Base-by-base conservation (phyloP, 1,139 yeast species). In the Starmera stellimalicola region DNA sequence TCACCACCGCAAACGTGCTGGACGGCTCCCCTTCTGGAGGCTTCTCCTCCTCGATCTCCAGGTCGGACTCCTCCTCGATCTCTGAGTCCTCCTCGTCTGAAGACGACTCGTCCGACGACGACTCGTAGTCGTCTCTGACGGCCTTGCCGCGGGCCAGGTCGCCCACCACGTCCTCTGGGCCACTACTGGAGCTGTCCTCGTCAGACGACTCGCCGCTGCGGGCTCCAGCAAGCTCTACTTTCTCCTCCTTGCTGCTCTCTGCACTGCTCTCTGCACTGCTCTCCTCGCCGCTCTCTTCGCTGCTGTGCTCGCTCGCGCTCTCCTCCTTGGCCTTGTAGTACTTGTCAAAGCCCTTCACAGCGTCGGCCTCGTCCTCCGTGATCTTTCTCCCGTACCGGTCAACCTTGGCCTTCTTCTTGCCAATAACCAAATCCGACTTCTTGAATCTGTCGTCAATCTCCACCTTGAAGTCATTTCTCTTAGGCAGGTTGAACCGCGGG, bases 1-100 rank as follows among this genome's bases (percentile, higher is more conserved):
- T 93, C 22, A 93, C 98, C 2, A 80, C 95, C 0, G 98, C 98
- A 52, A 93, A 68, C 6, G 83, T 63, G 25, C 63, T 62, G 0
- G 94, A 69, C 19, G 95, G 95, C 2, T 88, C 96, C 29, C 95
- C 94, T 39, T 76, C 78, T 33, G 83, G 91, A 10, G 93, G 82
- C 37, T 73, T 69, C 7, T 62, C 64, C 17, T 67, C 71, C 44
- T 77, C 88, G 3, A 65, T 44, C 41, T 76, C 84, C 16, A 67
- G 55, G 18, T 73, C 83, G 2, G 68, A 59, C 34, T 70, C 78
- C 17, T 57, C 66, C 14, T 67, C 78, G 10, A 46, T 62, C n/a
- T 56, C 63, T 5, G 55, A 51, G 2, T 55, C 63, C 33, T 58
- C 68, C 24, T 52, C 57, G 12, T 22, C 25, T 3, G 50, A 45